A percentile compares a stretch with the other conserved stretches of the same genome.
phyloP scores from a whole-genome alignment of 305 asterid species.

The Salvia sclarea region DNA sequence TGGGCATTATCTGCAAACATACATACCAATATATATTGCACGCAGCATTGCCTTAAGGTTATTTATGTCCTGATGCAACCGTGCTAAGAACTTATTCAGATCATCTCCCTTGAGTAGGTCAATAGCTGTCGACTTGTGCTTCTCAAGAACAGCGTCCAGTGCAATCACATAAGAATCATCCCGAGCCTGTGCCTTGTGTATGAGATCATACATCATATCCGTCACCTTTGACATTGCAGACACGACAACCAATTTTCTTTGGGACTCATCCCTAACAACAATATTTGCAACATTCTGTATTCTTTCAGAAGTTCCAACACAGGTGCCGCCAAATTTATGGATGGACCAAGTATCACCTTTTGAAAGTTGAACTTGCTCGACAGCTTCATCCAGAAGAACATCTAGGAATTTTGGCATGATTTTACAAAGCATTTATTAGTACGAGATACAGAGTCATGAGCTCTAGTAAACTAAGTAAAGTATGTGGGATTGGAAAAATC shows the following conservation, averaged over 20 bases:
- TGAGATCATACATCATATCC: slow-evolving; percentile 95
- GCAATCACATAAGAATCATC: slow-evolving; percentile 69
- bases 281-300: slow-evolving; percentile 79
- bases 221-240: slow-evolving; percentile 99
- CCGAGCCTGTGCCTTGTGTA: slow-evolving; percentile 76
- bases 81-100: slow-evolving; percentile 63
- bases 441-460: slow-evolving; percentile 2
- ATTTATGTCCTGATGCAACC: slow-evolving; percentile 68
- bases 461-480: slow-evolving; percentile 6
- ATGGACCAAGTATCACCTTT: slow-evolving; percentile 89
- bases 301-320: slow-evolving; percentile 90
- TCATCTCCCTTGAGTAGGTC: slow-evolving; percentile 85
- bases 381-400: slow-evolving; percentile 53
- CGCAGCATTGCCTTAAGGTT: slow-evolving; percentile 93
- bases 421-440: slow-evolving; percentile 14
- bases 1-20: not conserved
- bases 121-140: slow-evolving; percentile 72
- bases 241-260: slow-evolving; percentile 82
- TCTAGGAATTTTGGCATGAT: slow-evolving; percentile 35
- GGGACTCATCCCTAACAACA: slow-evolving; percentile 68
- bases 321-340: slow-evolving; percentile 97
- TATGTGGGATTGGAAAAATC: not conserved
- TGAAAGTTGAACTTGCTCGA: slow-evolving; percentile 56
- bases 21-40: slow-evolving; percentile 83
- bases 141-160: slow-evolving; percentile 75